These are phyloP conservation scores for Rosa persica DNA, from an alignment of 306 rosid genomes.

Conservation along the genomic window DNA sequence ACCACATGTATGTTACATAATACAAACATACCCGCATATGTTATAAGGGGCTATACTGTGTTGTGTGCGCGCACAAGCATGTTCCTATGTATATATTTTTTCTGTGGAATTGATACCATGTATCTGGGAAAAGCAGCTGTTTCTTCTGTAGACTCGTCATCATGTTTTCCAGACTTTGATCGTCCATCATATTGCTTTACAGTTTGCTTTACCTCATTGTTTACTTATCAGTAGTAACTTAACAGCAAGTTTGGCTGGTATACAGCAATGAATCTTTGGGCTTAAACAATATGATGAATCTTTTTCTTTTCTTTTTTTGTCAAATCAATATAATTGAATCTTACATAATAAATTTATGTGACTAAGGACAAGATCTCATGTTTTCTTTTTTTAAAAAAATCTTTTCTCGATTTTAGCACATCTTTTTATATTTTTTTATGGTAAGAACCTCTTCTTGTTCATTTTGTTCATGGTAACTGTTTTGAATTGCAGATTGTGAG, in stretches of 20 bases:
- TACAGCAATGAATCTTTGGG: not conserved
- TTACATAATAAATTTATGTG: too few species aligned
- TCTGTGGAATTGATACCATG: not conserved
- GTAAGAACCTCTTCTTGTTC: constrained; percentile 4
- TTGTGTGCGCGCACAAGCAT: too few species aligned
- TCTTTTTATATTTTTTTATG: not conserved
- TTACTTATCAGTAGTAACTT: constrained; percentile 8
- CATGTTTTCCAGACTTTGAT: constrained; percentile 18
- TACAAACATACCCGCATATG: not conserved
- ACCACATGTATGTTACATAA: not conserved
- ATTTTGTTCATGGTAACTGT: constrained; percentile 3
- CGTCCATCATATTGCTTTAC: constrained; percentile 3
- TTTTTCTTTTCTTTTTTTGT: too few species aligned
- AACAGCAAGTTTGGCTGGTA: not conserved
- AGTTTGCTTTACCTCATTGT: constrained; percentile 6
- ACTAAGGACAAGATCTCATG: not conserved
- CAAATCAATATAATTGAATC: not conserved
- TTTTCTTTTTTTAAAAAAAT: not conserved
- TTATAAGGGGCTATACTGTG: not conserved
- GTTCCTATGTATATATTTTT: not conserved
- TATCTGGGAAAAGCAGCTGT: not conserved
- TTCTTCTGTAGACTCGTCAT: not conserved
- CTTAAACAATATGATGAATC: too few species aligned
- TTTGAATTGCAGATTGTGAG: constrained; percentile 67
- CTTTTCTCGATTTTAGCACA: not conserved